Conservation (phyloP, 805 yeast species). For the Starmerella roubikii region DNA sequence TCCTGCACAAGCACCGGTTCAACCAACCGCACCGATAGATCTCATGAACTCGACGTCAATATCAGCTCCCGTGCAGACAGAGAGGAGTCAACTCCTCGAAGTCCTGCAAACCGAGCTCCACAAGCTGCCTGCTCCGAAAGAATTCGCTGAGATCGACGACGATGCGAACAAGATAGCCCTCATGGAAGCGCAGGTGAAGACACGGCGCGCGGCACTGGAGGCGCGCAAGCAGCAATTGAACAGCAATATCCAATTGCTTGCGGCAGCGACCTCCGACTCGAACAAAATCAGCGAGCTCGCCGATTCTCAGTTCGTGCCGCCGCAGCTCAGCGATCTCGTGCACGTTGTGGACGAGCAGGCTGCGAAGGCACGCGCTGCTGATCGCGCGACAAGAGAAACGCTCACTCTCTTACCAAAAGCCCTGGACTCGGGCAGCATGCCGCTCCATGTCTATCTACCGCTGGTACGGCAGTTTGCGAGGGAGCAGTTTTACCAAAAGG, state of each 20-base stretch:
- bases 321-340: conserved; percentile 19
- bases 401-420: conserved; percentile 43
- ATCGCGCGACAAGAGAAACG: conserved; percentile 60
- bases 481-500: conserved; percentile 38
- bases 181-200: neutral
- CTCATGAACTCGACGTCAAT: neutral
- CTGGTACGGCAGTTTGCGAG: conserved; percentile 45
- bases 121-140: neutral
- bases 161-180: neutral
- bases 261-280: conserved; percentile 21
- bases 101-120: neutral
- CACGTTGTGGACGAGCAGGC: conserved; percentile 24
- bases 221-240: neutral
- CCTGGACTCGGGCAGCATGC: conserved; percentile 36
- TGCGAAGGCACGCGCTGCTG: conserved; percentile 22
- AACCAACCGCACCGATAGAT: neutral
- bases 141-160: neutral
- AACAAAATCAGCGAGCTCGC: conserved; percentile 24
- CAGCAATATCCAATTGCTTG: conserved; percentile 15
- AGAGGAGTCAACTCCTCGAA: neutral
- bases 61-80: neutral
- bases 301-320: conserved; percentile 19
- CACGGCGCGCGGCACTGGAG: neutral
- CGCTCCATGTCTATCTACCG: conserved; percentile 32
- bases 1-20: neutral